Evolutionary conservation across 768 basidiomycete genomes (phyloP).

Genomic region (Royoungia palumana): DNA sequence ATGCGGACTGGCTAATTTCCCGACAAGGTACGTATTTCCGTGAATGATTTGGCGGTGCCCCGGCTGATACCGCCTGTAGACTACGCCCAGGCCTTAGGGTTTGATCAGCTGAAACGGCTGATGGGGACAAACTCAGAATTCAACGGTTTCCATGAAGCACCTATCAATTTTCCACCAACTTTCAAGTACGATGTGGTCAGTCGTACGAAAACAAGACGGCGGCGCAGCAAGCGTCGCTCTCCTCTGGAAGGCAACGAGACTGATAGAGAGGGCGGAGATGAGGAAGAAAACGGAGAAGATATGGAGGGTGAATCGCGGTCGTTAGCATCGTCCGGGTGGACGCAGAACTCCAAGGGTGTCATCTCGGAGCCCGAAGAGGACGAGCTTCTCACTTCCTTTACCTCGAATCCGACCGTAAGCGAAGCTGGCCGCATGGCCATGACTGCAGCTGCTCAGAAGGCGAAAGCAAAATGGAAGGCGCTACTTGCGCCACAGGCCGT

Average conservation of each 20-base stretch:
- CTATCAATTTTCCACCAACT: constrained; percentile 85
- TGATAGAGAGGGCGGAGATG: constrained; percentile 35
- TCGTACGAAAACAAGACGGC: constrained; percentile 42
- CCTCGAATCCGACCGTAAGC: constrained; percentile 24
- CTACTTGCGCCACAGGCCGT: constrained; percentile 37
- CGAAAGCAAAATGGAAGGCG: constrained; percentile 53
- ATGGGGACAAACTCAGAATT: constrained; percentile 72
- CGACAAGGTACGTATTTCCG: constrained; percentile 56
- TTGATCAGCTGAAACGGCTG: constrained; percentile 81
- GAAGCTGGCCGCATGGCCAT: constrained; percentile 39
- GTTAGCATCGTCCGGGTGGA: constrained; percentile 51
- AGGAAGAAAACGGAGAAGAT: constrained; percentile 39
- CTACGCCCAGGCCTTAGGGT: constrained; percentile 80
- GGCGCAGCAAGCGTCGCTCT: constrained; percentile 33
- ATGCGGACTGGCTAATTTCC: constrained; percentile 92
- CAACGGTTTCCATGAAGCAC: constrained; percentile 73
- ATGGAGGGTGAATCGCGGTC: constrained; percentile 49
- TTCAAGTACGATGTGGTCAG: constrained; percentile 89
- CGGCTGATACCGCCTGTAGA: constrained; percentile 42
- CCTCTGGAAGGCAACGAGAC: constrained; percentile 40
- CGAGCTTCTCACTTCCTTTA: constrained; percentile 33
- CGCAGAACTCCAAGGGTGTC: constrained; percentile 36
- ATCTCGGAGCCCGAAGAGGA: constrained; percentile 41
- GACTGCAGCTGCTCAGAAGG: constrained; percentile 46
- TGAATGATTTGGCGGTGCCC: not conserved